Percentiles rank a stretch among this genome's conserved stretches.
These are phyloP conservation scores for Ogataea methanolica DNA, from an alignment of 805 yeast genomes.

Conservation along the genomic window DNA sequence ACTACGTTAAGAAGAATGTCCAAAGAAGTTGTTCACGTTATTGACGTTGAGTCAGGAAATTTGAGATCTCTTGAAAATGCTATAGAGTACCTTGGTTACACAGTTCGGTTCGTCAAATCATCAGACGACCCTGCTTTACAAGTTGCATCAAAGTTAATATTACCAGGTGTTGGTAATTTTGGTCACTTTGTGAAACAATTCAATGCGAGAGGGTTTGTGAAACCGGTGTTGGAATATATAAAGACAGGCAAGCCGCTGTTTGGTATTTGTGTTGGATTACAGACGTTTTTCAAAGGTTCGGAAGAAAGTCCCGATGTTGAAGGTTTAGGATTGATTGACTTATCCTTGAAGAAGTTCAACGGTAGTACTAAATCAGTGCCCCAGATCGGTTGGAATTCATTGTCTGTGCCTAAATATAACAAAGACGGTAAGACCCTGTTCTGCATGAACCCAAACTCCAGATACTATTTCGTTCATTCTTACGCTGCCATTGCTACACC, in stretches of 20 bases:
- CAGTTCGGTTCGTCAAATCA: conserved; percentile 55
- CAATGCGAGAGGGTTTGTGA: conserved; percentile 53
- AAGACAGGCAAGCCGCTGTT: conserved; percentile 77
- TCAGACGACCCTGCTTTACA: conserved; percentile 47
- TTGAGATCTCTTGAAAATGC: conserved; percentile 87
- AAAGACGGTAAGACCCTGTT: conserved; percentile 36
- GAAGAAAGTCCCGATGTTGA: conserved; percentile 58
- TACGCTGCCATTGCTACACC: conserved; percentile 69
- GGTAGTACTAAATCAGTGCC: conserved; percentile 77
- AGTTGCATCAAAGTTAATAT: conserved; percentile 54
- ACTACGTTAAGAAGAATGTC: conserved; percentile 4
- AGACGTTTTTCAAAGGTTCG: conserved; percentile 71
- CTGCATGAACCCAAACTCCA: conserved; percentile 60
- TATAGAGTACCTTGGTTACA: conserved; percentile 69
- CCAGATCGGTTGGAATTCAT: conserved; percentile 89
- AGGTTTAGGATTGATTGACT: conserved; percentile 59
- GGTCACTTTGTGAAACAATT: conserved; percentile 87
- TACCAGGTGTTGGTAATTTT: conserved; percentile 97
- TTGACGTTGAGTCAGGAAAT: conserved; percentile 94
- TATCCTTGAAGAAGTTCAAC: conserved; percentile 59
- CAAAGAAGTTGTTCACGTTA: conserved; percentile 51
- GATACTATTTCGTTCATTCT: conserved; percentile 94
- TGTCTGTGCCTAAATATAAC: conserved; percentile 15
- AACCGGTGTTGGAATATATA: conserved; percentile 64
- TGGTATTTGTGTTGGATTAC: conserved; percentile 98